Percentiles rank a stretch among this genome's conserved stretches.
These are phyloP conservation scores for Otatea glauca DNA, from an alignment of 176 grass and related monocot species.

Conservation along the genomic window DNA sequence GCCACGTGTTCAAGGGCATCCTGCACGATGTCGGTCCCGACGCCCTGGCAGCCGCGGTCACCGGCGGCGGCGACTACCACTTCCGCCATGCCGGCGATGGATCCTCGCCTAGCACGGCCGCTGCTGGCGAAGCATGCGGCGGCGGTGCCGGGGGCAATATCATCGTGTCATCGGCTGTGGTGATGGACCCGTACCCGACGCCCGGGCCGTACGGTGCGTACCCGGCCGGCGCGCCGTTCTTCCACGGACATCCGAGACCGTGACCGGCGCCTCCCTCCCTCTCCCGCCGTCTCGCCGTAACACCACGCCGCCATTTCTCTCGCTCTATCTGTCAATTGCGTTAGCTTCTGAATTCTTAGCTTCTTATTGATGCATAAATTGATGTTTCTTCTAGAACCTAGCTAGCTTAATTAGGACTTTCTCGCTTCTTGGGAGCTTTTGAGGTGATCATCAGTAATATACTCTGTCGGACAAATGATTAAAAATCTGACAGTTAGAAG, in stretches of 20 bases:
- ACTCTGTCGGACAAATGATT: constrained; percentile 54
- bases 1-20: constrained; percentile 94
- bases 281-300: constrained; percentile 39
- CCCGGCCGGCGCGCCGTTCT: constrained; percentile 65
- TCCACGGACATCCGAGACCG: constrained; percentile 59
- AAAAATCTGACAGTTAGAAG: constrained; percentile 53
- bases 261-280: constrained; percentile 22
- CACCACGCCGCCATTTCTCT: constrained; percentile 45
- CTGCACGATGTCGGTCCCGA: constrained; percentile 81
- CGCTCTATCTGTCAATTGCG: constrained; percentile 49
- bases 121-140: constrained; percentile 40
- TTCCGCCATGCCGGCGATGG: constrained; percentile 58
- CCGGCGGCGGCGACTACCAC: constrained; percentile 44
- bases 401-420: constrained; percentile 52
- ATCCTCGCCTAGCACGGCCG: constrained; percentile 47
- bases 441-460: constrained; percentile 39
- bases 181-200: constrained; percentile 92
- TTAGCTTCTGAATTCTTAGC: constrained; percentile 53
- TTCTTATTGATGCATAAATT: constrained; percentile 65
- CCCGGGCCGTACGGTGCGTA: constrained; percentile 58
- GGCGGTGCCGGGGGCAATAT: constrained; percentile 28
- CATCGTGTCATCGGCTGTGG: constrained; percentile 68
- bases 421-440: constrained; percentile 51
- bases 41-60: background rate
- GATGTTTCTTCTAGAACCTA: constrained; percentile 55